Percentiles rank a stretch among this genome's conserved stretches.
These are phyloP conservation scores for Annulohypoxylon moriforme DNA, from an alignment of 495 filamentous ascomycete genomes.

Conservation along the genomic window DNA sequence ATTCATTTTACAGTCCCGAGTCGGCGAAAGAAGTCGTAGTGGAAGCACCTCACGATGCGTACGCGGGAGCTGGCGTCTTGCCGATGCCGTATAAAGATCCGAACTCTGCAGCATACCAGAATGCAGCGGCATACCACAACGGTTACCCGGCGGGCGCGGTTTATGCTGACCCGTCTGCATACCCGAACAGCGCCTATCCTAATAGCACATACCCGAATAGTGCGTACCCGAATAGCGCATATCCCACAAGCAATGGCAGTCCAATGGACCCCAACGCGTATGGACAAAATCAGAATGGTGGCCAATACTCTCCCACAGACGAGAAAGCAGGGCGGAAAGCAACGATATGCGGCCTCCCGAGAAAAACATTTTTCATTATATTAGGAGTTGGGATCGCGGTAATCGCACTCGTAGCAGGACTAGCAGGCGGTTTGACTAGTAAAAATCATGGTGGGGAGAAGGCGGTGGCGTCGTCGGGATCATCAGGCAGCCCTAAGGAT, in stretches of 20 bases:
- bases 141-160: slow-evolving; percentile 14
- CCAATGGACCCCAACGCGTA: slow-evolving; percentile 23
- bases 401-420: slow-evolving; percentile 28
- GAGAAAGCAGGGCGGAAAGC: slow-evolving; percentile 18
- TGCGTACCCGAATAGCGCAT: slow-evolving; percentile 9
- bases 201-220: slow-evolving; percentile 13
- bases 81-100: slow-evolving; percentile 29
- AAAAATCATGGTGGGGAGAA: slow-evolving; percentile 9
- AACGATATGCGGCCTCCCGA: slow-evolving; percentile 36
- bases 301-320: slow-evolving; percentile 10
- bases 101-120: slow-evolving; percentile 22
- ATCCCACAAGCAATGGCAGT: slow-evolving; percentile 23
- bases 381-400: slow-evolving; percentile 23
- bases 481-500: slow-evolving; percentile 7
- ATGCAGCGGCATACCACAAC: slow-evolving; percentile 12
- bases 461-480: slow-evolving; percentile 10
- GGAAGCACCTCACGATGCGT: slow-evolving; percentile 10
- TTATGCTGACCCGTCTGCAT: slow-evolving; percentile 23
- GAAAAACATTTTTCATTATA: slow-evolving; percentile 36
- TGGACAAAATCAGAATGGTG: slow-evolving; percentile 2
- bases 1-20: slow-evolving; percentile 37
- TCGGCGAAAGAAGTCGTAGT: slow-evolving; percentile 39
- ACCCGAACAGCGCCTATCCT: not conserved
- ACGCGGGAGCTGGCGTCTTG: slow-evolving; percentile 15
- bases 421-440: slow-evolving; percentile 25